Base-by-base conservation (phyloP, 805 yeast species). In the Sugiyamaella chiloensis region DNA sequence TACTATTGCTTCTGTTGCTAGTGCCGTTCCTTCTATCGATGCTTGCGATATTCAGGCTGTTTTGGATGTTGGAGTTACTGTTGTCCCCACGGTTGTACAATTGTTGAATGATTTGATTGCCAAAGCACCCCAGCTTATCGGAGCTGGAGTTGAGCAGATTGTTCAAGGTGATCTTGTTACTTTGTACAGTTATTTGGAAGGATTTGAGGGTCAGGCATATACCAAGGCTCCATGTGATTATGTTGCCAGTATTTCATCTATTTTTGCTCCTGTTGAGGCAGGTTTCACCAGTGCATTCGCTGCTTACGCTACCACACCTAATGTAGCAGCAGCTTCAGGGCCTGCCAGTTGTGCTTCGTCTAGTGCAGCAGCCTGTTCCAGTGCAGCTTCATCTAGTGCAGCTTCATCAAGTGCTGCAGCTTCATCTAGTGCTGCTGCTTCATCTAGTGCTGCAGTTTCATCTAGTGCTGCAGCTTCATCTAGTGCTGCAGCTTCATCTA, bases 81-180 rank as follows among this genome's bases (percentile, higher is more conserved):
- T 23, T 8, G 24, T 16, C 29, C 41, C 41, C 12, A 19, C 24
- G 14, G 48, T 61, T 36, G 31, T 42, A n/a, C 20, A 37, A 19
- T 54, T 62, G 19, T 52, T 62, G 32, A 29, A 30, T 29, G 56
- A 53, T 17, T 52, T 62, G 24, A 40, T 42, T 23, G 24, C 36
- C 44, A 58, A 60, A 59, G 56, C 58, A 16, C 27, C 39, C 32
- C 65, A 52, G 52, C 57, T 62, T 47, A 29, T 21, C 40, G 42
- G 52, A 17, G 61, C 51, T 24, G 57, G 57, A 6, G 60, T 56
- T 23, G 37, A 17, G 35, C 2, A 45, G 21, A 55, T 60, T 42
- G 63, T 59, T 42, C 24, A 42, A 35, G 39, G 46, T 21, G 63
- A 60, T 48, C 45, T 62, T 42, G 34, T 42, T 46, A 29, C 46